Percentiles rank a stretch among this genome's conserved stretches.
These are phyloP conservation scores for Lasiosphaeriaceae sp. DNA, from an alignment of 495 filamentous ascomycete species.

Conservation along the genomic window DNA sequence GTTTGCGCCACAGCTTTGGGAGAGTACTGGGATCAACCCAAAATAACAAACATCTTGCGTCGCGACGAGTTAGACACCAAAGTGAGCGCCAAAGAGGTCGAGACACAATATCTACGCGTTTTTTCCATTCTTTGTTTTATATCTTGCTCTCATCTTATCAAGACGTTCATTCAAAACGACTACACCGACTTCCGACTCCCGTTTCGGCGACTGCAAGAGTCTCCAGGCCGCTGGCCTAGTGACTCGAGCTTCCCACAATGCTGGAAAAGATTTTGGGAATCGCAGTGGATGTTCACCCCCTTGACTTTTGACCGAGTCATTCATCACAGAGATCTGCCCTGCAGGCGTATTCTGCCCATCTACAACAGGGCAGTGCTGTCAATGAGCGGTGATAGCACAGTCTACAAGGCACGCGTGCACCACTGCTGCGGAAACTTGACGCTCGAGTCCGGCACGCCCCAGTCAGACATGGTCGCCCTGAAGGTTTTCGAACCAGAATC, in stretches of 20 bases:
- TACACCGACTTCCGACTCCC: neutral
- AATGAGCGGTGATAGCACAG: neutral
- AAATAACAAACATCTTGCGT: too few relatives aligned
- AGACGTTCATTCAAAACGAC: neutral
- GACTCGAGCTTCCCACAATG: neutral
- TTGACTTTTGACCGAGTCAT: neutral
- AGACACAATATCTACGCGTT: neutral
- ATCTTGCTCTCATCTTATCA: neutral
- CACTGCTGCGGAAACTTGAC: neutral
- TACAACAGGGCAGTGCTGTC: neutral
- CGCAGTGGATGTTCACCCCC: neutral
- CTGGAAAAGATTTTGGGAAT: neutral
- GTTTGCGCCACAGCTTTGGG: too few relatives aligned
- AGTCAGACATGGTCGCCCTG: neutral
- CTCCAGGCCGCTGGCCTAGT: neutral
- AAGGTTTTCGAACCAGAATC: neutral
- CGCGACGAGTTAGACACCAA: too few relatives aligned
- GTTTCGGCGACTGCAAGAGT: neutral
- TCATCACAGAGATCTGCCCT: neutral
- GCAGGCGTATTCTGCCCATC: neutral
- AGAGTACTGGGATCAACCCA: too few relatives aligned
- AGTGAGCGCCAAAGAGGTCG: neutral
- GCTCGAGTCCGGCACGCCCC: neutral
- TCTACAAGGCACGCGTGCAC: neutral
- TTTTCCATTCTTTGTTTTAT: neutral